Evolutionary conservation across 441 rosid species (phyloP).

Genomic region (Jatropha multifida): DNA sequence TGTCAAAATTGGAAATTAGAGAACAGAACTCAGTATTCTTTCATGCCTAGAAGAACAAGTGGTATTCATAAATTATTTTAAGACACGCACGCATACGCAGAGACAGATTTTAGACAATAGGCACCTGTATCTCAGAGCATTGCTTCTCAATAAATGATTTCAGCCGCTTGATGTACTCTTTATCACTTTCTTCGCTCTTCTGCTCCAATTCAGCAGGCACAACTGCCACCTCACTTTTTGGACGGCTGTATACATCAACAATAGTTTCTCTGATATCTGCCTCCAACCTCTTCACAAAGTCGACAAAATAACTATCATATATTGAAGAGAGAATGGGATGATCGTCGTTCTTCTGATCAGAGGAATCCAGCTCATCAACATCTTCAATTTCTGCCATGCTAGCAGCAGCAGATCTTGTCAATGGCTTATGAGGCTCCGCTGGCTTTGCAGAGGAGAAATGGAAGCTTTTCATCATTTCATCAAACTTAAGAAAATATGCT

Average conservation of each 20-base stretch:
- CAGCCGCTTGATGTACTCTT: slow-evolving; percentile 69
- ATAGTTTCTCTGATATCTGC: slow-evolving; percentile 63
- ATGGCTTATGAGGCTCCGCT: slow-evolving; percentile 48
- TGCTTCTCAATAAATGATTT: slow-evolving; percentile 81
- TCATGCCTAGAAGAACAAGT: neutral
- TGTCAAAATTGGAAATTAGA: neutral
- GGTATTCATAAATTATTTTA: slow-evolving; percentile 3
- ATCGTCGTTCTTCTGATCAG: slow-evolving; percentile 63
- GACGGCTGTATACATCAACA: slow-evolving; percentile 70
- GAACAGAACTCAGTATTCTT: neutral
- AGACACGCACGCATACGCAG: neutral
- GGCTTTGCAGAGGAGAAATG: slow-evolving; percentile 62
- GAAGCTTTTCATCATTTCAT: slow-evolving; percentile 81
- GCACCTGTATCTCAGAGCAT: slow-evolving; percentile 87
- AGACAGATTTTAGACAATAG: neutral
- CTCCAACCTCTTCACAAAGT: slow-evolving; percentile 64
- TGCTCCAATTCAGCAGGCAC: slow-evolving; percentile 90
- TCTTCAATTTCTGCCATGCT: slow-evolving; percentile 83
- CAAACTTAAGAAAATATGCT: slow-evolving; percentile 72
- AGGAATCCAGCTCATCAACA: slow-evolving; percentile 45
- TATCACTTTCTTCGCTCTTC: slow-evolving; percentile 67
- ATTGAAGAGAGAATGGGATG: slow-evolving; percentile 67
- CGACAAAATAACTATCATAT: slow-evolving; percentile 56
- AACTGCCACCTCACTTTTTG: slow-evolving; percentile 76
- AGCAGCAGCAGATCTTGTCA: slow-evolving; percentile 81